Evolutionary conservation across 192 early-diverging fungal genomes (phyloP), one percentile per base, ranked within the genome.

Genomic region (Gaertneriomyces sp.): DNA sequence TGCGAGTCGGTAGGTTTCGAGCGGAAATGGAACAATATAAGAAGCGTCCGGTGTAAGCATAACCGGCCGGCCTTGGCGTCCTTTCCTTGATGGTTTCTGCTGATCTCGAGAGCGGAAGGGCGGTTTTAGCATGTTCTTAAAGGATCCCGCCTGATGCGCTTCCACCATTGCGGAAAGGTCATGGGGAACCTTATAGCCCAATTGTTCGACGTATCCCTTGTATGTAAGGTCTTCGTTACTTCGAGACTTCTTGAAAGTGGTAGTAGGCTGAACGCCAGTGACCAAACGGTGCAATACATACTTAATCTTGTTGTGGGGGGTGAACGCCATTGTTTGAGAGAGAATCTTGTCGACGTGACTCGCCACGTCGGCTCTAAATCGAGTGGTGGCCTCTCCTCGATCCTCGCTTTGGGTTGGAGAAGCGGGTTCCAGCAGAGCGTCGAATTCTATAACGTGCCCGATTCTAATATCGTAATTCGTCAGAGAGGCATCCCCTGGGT

Each of bases 101-200:
- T 33, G 25, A 33, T 33, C 25, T 12, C 14, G 41, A 12, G 57
- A 54, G 9, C 8, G 4, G 5, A 50, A 63, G 42, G 42, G 44
- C 12, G 66, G 61, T 17, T 68, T 61, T 9, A 69, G 42, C 11
- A 60, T 46, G 53, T 53, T 67, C 2, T 52, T 39, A 3, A 62
- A 16, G 5, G 20, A n/a, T 1, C 64, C 42, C 4, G 69, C 19
- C 14, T 59, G 64, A 16, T 53, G 59, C n/a, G 74, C 77, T 58
- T 75, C 42, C 11, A 79, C 52, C 61, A 79, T 53, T 11, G 42
- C 44, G 17, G 58, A 39, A 4, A 71, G 52, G 10, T 53, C 40
- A 71, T 79, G 74, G 19, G 5, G 5, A 4, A 79, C 63, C 16
- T 4, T 45, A 47, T 79, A 79, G 7, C 77, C 77, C 6, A 70